Conservation (phyloP, 306 rosid species). For the Gynostemma pentaphyllum region DNA sequence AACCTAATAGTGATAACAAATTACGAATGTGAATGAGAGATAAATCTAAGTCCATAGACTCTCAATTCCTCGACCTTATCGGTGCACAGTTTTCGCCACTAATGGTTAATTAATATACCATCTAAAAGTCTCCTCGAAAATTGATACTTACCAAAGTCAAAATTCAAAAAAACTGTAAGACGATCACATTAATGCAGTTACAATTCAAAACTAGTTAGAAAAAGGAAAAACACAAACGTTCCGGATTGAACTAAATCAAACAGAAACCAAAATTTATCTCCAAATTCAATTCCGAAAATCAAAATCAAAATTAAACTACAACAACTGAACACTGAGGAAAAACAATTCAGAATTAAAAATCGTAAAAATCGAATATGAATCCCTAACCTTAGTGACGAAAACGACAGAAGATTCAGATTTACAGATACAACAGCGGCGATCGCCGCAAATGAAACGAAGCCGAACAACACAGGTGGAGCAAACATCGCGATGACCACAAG, state of each 20-base stretch:
- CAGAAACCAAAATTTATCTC: neutral
- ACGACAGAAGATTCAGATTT: conserved; percentile 53
- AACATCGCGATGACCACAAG: conserved; percentile 86
- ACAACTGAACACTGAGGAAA: neutral
- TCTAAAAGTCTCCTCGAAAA: too few relatives aligned
- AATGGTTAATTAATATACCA: too few relatives aligned
- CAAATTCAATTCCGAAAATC: neutral
- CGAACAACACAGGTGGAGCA: conserved; percentile 94
- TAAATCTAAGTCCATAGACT: neutral
- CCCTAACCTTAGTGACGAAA: conserved; percentile 68
- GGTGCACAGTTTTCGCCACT: neutral
- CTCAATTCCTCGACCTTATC: neutral
- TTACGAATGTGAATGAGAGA: neutral
- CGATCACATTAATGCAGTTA: neutral
- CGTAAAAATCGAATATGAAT: neutral
- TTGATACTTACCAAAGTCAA: neutral
- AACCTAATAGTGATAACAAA: neutral
- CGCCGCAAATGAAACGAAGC: conserved; percentile 89
- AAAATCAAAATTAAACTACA: neutral
- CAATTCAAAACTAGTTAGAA: neutral
- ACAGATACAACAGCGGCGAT: conserved; percentile 85
- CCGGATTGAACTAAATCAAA: neutral
- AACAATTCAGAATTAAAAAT: neutral
- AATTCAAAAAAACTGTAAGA: neutral
- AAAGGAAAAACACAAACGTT: neutral